Conservation (phyloP, 305 asterid species). For the Striga hermonthica region DNA sequence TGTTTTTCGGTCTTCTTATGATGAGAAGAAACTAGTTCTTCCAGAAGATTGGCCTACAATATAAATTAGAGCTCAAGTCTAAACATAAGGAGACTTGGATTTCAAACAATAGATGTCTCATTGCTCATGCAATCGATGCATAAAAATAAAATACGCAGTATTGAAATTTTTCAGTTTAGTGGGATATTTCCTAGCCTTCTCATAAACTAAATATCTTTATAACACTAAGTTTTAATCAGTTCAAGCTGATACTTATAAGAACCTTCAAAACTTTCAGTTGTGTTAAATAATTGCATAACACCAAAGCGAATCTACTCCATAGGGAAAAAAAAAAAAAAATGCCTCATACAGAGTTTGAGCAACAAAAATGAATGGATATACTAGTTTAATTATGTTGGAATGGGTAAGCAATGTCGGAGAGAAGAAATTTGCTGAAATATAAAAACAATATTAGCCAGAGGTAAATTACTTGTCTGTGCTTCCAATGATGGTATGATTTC, state of each 20-base stretch:
- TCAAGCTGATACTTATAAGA: background rate
- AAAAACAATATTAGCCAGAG: conserved; percentile 16
- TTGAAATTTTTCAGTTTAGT: conserved; percentile 7
- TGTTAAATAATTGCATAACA: conserved; percentile 3
- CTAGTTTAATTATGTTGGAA: conserved; percentile 12
- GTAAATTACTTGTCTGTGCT: conserved; percentile 70
- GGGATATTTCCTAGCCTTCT: conserved; percentile 5
- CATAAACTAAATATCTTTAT: background rate
- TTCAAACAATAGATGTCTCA: conserved; percentile 26
- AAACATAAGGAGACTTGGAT: conserved; percentile 27
- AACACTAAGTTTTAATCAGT: background rate
- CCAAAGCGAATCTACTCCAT: background rate
- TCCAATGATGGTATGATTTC: conserved; percentile 78
- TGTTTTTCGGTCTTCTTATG: conserved; percentile 50
- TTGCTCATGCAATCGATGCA: conserved; percentile 20
- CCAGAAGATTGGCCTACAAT: conserved; percentile 73
- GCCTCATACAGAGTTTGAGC: conserved; percentile 12
- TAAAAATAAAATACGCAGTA: background rate
- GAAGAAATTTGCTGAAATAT: conserved; percentile 28
- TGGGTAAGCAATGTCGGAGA: conserved; percentile 25
- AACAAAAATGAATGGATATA: conserved; percentile 6
- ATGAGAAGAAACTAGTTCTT: conserved; percentile 66
- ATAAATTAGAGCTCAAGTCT: conserved; percentile 33
- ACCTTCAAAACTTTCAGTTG: conserved; percentile 3
- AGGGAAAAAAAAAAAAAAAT: background rate